A percentile compares a stretch with the other conserved stretches of the same genome.
Conservation (phyloP, 2,329 filamentous ascomycete genomes). For the Stemphylium vesicarium region DNA sequence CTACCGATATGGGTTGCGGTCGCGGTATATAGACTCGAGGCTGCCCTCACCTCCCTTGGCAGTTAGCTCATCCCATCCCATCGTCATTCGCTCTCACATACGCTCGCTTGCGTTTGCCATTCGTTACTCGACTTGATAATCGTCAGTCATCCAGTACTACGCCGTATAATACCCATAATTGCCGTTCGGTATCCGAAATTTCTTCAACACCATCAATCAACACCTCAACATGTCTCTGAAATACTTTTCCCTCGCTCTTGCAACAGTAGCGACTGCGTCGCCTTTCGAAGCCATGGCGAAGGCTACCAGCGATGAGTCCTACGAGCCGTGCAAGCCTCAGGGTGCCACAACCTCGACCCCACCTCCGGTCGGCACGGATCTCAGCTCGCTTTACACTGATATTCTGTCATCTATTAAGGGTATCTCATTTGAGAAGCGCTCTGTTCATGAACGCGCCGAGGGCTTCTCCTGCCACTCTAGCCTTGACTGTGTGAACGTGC, state of each 20-base stretch:
- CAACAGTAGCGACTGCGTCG: conserved; percentile 29
- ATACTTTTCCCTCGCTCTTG: conserved; percentile 33
- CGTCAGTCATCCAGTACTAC: conserved; percentile 12
- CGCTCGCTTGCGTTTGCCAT: conserved; percentile 11
- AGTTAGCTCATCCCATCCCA: background rate
- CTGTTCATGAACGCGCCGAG: conserved; percentile 25
- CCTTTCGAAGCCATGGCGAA: conserved; percentile 28
- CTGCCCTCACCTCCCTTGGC: background rate
- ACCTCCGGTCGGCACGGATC: conserved; percentile 41
- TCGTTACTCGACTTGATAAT: conserved; percentile 5
- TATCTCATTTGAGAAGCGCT: conserved; percentile 41
- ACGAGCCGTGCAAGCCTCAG: conserved; percentile 45
- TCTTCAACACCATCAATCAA: background rate
- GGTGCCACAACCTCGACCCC: conserved; percentile 41
- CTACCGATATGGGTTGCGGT: background rate
- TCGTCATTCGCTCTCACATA: conserved; percentile 9
- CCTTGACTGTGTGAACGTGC: conserved; percentile 52
- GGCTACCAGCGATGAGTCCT: conserved; percentile 36
- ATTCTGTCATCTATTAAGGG: conserved; percentile 44
- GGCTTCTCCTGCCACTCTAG: conserved; percentile 47
- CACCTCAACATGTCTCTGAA: conserved; percentile 31
- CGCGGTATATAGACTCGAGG: conserved; percentile 11
- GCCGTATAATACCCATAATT: conserved; percentile 4
- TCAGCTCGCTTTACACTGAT: conserved; percentile 46
- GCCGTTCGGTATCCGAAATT: background rate